Evolutionary conservation across 2,329 filamentous ascomycete genomes (phyloP).

Genomic region (Colletotrichum eremochloae): DNA sequence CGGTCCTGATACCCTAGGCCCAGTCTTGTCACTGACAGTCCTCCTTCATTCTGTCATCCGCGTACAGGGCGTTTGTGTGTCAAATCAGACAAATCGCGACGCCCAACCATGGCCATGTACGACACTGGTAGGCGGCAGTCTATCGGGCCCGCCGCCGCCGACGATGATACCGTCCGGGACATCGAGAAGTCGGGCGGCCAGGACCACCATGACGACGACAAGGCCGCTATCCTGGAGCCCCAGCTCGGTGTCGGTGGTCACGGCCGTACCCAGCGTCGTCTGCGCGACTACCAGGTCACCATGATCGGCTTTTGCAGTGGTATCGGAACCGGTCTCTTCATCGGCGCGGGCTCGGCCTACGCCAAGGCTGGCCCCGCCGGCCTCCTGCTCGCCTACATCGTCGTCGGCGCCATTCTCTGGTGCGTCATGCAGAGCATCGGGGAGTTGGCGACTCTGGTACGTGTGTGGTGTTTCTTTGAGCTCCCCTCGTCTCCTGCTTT

Average conservation of each 20-base stretch:
- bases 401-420: constrained; percentile 62
- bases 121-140: constrained; percentile 23
- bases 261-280: constrained; percentile 41
- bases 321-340: constrained; percentile 62
- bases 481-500: constrained; percentile 48
- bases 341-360: constrained; percentile 59
- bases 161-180: constrained; percentile 25
- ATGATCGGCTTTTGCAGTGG: constrained; percentile 64
- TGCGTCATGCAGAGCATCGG: constrained; percentile 60
- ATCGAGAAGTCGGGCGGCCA: constrained; percentile 21
- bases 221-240: constrained; percentile 38
- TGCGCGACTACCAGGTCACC: constrained; percentile 57
- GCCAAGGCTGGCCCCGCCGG: constrained; percentile 57
- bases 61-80: not conserved
- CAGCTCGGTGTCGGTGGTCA: constrained; percentile 42
- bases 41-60: not conserved
- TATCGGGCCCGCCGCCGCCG: constrained; percentile 26
- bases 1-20: constrained; percentile 10
- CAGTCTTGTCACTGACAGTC: not conserved
- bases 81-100: not conserved
- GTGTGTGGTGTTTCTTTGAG: constrained; percentile 44
- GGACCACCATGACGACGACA: constrained; percentile 23
- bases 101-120: constrained; percentile 34
- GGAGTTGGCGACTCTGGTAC: constrained; percentile 54
- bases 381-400: constrained; percentile 58